Base-by-base conservation (phyloP, 495 filamentous ascomycete species). In the Astrothelium macrocarpum region DNA sequence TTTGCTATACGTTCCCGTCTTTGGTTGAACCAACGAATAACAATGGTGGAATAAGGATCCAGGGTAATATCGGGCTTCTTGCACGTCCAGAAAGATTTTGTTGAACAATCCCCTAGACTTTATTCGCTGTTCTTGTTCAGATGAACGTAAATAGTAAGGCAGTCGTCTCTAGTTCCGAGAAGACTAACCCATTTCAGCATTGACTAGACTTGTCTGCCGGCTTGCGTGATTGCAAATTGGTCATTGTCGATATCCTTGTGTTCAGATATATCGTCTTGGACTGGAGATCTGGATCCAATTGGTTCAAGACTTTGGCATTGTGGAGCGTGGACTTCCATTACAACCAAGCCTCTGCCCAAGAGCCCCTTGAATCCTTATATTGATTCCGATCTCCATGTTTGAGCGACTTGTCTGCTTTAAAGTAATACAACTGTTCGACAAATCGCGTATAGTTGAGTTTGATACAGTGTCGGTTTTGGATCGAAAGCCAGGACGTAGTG, bases 1-100 rank as follows among this genome's bases (percentile, higher is more conserved):
- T 88, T 92, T 36, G 85, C 80, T 64, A 82, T 77, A 69, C 89
- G 90, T 70, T 90, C 90, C 65, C 89, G 87, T 67, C 94, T 87
- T 85, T 86, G 91, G 70, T 91, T 85, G 69, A 95, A 93, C 59
- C 84, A 87, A 64, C 90, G 84, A 49, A 32, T 61, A 32, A 39
- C 59, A n/a, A 61, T 32, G 29, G 39, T 61, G 23, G 29, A 61
- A 39, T 61, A 61, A 3, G 59, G 59, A 61, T 61, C 59, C 2
- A 61, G 32, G 59, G 39, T 61, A 2, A 32, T 16, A 20, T 49
- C 45, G 23, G 45, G 45, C 45, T 49, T 49, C n/a, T 12, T 5
- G 45, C 23, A 12, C 5, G n/a, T n/a, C n/a, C 23, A 12, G 0
- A 49, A n/a, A n/a, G 23, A 49, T 16, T 12, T 20, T 20, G 45